Evolutionary conservation across 495 filamentous ascomycete genomes (phyloP).

Genomic region (Lophiostoma macrostomum): DNA sequence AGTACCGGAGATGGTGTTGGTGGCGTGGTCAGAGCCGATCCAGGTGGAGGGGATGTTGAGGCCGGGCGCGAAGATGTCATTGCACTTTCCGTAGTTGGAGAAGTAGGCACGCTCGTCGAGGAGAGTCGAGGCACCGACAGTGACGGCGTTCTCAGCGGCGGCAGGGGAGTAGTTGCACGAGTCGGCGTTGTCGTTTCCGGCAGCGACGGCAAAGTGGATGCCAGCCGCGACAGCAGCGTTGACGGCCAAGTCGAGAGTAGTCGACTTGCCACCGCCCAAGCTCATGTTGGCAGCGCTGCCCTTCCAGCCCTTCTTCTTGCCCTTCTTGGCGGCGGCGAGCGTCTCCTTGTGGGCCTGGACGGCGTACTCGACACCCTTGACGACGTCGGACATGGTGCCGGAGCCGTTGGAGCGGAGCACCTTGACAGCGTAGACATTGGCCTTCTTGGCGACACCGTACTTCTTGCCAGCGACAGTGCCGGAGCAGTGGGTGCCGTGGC

Average conservation of each 20-base stretch:
- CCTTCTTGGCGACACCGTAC: constrained; percentile 99
- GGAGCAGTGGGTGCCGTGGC: constrained; percentile 99
- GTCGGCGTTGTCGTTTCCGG: constrained; percentile 97
- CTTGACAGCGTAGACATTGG: constrained; percentile 94
- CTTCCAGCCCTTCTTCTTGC: constrained; percentile 93
- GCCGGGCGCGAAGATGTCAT: constrained; percentile 97
- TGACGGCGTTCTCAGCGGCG: constrained; percentile 86
- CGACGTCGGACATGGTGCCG: constrained; percentile 96
- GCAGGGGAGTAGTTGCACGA: constrained; percentile 99
- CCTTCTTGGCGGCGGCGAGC: constrained; percentile 69
- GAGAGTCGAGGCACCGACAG: constrained; percentile 91
- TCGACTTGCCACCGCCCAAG: constrained; percentile 93
- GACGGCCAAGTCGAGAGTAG: constrained; percentile 83
- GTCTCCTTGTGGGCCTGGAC: constrained; percentile 73
- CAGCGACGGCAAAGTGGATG: constrained; percentile 95
- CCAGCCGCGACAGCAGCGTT: constrained; percentile 89
- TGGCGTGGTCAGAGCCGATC: constrained; percentile 89
- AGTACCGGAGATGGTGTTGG: constrained; percentile 98
- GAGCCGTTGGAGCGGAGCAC: constrained; percentile 96
- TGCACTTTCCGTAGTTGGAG: constrained; percentile 99
- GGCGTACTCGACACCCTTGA: constrained; percentile 97
- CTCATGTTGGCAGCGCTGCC: constrained; percentile 99
- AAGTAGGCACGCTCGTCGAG: constrained; percentile 98
- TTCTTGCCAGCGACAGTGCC: constrained; percentile 97
- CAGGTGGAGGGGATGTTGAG: constrained; percentile 96